Percentiles rank a stretch among this genome's conserved stretches.
Evolutionary conservation across 306 rosid species (phyloP).

Genomic region (Cotoneaster glaucophyllus): DNA sequence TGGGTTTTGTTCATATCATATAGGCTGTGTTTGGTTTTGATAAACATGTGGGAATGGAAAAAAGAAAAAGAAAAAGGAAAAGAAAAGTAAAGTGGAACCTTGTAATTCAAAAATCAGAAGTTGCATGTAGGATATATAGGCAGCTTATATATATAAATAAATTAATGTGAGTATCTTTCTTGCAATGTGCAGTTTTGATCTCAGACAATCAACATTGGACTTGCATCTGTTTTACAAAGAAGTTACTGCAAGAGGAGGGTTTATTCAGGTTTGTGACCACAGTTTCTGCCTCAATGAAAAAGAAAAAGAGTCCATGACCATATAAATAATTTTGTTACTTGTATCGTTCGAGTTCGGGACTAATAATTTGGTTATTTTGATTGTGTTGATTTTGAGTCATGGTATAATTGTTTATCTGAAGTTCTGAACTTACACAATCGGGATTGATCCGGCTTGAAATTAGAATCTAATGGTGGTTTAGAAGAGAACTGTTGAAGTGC

Average conservation of each 20-base stretch:
- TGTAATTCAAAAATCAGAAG: not conserved
- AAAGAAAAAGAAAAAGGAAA: rapidly evolving
- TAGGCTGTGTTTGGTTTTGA: conserved; percentile 10
- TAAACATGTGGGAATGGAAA: not conserved
- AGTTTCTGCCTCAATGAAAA: not conserved
- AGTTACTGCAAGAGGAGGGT: conserved; percentile 29
- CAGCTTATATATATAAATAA: not conserved
- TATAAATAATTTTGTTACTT: too few relatives aligned
- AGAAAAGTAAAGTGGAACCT: not conserved
- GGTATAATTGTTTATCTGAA: not conserved
- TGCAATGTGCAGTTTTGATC: conserved; percentile 22
- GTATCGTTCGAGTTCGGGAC: too few relatives aligned
- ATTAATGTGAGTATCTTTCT: too few relatives aligned
- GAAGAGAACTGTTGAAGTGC: not conserved
- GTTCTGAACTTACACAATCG: not conserved
- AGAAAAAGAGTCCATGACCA: too few relatives aligned
- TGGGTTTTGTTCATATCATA: not conserved
- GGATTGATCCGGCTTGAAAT: not conserved
- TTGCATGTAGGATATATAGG: not conserved
- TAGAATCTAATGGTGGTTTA: not conserved
- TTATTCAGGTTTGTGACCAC: conserved; percentile 10
- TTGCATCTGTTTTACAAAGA: conserved; percentile 29
- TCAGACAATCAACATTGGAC: conserved; percentile 13
- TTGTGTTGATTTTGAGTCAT: not conserved
- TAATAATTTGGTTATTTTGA: not conserved